A percentile compares a stretch with the other conserved stretches of the same genome.
These are phyloP conservation scores for Psilocybe cyanescens DNA, from an alignment of 768 basidiomycete species.

Conservation along the genomic window DNA sequence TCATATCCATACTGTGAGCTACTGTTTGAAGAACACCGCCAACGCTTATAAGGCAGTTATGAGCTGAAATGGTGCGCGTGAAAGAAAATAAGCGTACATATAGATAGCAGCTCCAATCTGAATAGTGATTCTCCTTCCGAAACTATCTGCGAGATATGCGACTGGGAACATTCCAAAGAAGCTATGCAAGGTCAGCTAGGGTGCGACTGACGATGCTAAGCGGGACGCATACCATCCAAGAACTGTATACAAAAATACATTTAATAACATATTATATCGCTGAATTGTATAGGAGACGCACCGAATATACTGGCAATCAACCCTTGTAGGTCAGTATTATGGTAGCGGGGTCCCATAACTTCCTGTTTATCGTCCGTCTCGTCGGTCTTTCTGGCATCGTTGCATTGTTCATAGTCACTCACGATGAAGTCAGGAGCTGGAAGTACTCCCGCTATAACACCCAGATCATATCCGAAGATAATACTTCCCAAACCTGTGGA, in stretches of 20 bases:
- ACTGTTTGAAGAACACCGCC: conserved; percentile 52
- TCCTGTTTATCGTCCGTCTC: conserved; percentile 15
- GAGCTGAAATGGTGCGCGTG: neutral
- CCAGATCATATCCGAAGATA: conserved; percentile 55
- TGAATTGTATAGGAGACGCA: conserved; percentile 14
- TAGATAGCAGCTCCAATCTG: conserved; percentile 43
- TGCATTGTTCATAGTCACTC: neutral
- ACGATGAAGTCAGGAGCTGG: conserved; percentile 41
- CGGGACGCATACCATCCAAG: conserved; percentile 36
- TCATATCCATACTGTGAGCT: conserved; percentile 48
- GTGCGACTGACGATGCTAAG: too few species aligned
- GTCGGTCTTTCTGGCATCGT: neutral
- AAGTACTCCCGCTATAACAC: conserved; percentile 52
- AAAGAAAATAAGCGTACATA: conserved; percentile 27
- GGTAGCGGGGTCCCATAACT: conserved; percentile 39
- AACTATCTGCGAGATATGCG: conserved; percentile 40
- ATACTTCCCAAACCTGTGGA: conserved; percentile 42
- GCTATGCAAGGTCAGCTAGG: conserved; percentile 21
- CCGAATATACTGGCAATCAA: conserved; percentile 47
- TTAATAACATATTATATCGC: neutral
- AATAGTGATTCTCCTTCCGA: conserved; percentile 43
- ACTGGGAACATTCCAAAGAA: conserved; percentile 50
- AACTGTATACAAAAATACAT: conserved; percentile 23
- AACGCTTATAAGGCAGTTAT: conserved; percentile 26
- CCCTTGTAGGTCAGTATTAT: conserved; percentile 39